phyloP scores from a whole-genome alignment of 768 basidiomycete genomes.

The Boletus reticulatus region DNA sequence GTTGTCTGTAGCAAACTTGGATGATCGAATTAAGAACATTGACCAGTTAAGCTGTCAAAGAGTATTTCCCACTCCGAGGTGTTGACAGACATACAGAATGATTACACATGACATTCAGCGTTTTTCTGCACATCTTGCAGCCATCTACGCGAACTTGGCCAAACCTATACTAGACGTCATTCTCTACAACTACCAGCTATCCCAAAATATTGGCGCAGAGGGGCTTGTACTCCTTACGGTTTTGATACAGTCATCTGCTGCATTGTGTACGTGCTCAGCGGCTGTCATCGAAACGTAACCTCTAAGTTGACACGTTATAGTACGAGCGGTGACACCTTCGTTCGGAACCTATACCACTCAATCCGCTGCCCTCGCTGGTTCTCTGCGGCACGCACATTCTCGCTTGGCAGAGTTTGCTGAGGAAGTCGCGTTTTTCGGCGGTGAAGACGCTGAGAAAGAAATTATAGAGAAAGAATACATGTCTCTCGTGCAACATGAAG shows the following conservation, averaged over 20 bases:
- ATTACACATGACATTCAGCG: slow-evolving; percentile 95
- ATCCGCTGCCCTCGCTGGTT: slow-evolving; percentile 85
- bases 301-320: slow-evolving; percentile 39
- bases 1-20: slow-evolving; percentile 71
- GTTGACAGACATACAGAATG: slow-evolving; percentile 54
- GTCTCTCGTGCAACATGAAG: slow-evolving; percentile 81
- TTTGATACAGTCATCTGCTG: slow-evolving; percentile 80
- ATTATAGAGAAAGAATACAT: slow-evolving; percentile 88
- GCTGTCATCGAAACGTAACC: neutral
- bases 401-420: slow-evolving; percentile 86
- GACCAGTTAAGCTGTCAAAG: slow-evolving; percentile 64
- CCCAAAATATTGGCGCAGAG: slow-evolving; percentile 92
- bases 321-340: slow-evolving; percentile 84
- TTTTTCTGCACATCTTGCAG: slow-evolving; percentile 86
- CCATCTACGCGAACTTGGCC: slow-evolving; percentile 91
- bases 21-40: slow-evolving; percentile 94
- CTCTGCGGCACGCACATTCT: slow-evolving; percentile 89
- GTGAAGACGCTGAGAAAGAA: slow-evolving; percentile 88
- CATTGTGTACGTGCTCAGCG: slow-evolving; percentile 58
- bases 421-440: slow-evolving; percentile 85
- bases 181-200: slow-evolving; percentile 93
- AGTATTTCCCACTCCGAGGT: neutral
- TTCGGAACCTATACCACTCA: slow-evolving; percentile 90
- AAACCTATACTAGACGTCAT: slow-evolving; percentile 93
- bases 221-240: slow-evolving; percentile 81